These are phyloP conservation scores for Schizothecium vesticola DNA, from an alignment of 495 filamentous ascomycete genomes.

Conservation along the genomic window DNA sequence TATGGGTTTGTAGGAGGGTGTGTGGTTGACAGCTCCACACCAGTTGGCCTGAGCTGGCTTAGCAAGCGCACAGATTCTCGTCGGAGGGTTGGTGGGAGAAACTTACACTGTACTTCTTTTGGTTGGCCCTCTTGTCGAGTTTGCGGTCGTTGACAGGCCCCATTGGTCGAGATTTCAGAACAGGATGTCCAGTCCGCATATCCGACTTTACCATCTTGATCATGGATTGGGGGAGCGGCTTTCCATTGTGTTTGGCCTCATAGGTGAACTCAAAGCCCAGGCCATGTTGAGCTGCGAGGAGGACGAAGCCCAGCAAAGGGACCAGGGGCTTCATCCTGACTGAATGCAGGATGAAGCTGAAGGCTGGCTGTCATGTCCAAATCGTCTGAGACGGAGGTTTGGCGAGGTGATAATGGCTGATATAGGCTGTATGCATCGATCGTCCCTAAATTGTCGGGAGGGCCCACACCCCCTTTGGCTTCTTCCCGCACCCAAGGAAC, in stretches of 20 bases:
- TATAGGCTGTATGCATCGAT: neutral
- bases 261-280: conserved; percentile 20
- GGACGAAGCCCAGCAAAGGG: conserved; percentile 14
- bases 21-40: conserved; percentile 26
- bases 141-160: conserved; percentile 1
- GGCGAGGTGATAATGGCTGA: neutral
- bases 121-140: conserved; percentile 18
- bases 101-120: neutral
- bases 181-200: neutral
- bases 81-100: neutral
- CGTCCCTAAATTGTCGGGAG: neutral
- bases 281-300: conserved; percentile 11
- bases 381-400: neutral
- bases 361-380: neutral
- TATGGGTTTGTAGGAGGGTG: conserved; percentile 21
- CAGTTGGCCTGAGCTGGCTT: conserved; percentile 22
- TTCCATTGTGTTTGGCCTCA: conserved; percentile 22
- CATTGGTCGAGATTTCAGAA: conserved; percentile 2
- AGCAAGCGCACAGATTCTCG: neutral
- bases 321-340: conserved; percentile 11
- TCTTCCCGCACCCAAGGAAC: neutral
- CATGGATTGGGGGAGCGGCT: conserved; percentile 18
- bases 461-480: neutral
- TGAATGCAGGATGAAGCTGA: neutral
- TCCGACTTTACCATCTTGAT: conserved; percentile 20